Base-by-base conservation (phyloP, 345 rosid genomes). In the Eucalyptus urophylla region DNA sequence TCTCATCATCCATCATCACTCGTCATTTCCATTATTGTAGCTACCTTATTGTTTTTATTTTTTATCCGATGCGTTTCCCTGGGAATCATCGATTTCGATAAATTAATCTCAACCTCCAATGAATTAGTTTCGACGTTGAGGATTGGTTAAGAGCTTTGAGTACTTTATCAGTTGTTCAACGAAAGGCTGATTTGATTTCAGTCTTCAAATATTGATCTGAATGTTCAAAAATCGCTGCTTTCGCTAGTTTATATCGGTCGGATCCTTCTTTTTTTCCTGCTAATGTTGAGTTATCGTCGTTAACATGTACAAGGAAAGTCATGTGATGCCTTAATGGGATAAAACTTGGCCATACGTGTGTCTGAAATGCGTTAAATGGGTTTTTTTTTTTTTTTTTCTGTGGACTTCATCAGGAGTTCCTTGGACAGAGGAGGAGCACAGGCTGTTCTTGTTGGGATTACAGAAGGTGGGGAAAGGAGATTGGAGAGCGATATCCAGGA, bases 371-470 rank as follows among this genome's bases (percentile, higher is more conserved):
- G 22, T 49, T 21, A 14, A 24, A 12, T 14, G 51, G 33, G 45
- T 29, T 43, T 72, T n/a, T 43, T 25, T 37, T 43, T 29, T 43
- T 72, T n/a, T 43, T 72, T n/a, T 17, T 62, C 50, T 69, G 54
- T 25, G 58, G 19, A 22, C 40, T 67, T 88, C 83, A 83, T 87
- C 89, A 97, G 99, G 99, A 47, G 95, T 96, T 89, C 97, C 99
- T 60, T 97, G 99, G 99, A 97, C 98, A 27, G 99, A 97, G 90
- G 98, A 96, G 85, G 99, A 97, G 91, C 99, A 97, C 93, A 97
- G 94, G 92, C 92, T 94, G 89, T 97, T 97, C 93, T 91, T 97
- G 85, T 62, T 96, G 29, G 99, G 99, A 44, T 88, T 97, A 88
- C 96, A 96, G 92, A 97, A 93, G 87, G 98, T 95, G 27, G 99